phyloP scores from a whole-genome alignment of 305 asterid species.

The Salvia sclarea region DNA sequence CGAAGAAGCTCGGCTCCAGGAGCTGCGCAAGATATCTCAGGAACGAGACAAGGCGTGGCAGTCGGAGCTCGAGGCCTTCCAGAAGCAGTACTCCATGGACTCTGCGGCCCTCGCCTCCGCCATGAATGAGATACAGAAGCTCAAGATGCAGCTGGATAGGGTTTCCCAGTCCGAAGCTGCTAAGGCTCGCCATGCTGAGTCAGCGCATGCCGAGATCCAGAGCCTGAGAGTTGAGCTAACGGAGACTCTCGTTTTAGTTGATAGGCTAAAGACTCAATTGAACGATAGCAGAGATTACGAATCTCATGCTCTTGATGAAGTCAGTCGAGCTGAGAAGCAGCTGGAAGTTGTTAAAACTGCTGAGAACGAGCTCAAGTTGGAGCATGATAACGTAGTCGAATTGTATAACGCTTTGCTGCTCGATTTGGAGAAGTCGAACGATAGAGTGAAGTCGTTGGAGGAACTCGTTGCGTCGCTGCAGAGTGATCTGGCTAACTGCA shows the following conservation, averaged over 20 bases:
- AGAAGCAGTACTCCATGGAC: constrained; percentile 70
- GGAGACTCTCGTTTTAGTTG: constrained; percentile 59
- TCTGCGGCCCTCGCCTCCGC: constrained; percentile 74
- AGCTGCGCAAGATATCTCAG: constrained; percentile 73
- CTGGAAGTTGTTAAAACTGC: constrained; percentile 46
- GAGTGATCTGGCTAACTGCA: constrained; percentile 31
- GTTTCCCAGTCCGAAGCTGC: constrained; percentile 65
- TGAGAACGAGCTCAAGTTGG: constrained; percentile 46
- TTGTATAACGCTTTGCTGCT: constrained; percentile 47
- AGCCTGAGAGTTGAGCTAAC: constrained; percentile 63
- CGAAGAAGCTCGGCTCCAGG: constrained; percentile 72
- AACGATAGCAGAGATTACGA: constrained; percentile 61
- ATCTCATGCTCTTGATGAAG: constrained; percentile 55
- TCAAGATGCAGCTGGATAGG: constrained; percentile 58
- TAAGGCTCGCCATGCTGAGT: constrained; percentile 67
- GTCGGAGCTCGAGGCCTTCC: constrained; percentile 77
- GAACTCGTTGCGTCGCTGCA: constrained; percentile 53
- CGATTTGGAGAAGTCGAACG: constrained; percentile 64
- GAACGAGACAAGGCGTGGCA: constrained; percentile 85
- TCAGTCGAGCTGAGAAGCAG: constrained; percentile 49
- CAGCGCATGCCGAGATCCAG: constrained; percentile 61
- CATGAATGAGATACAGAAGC: constrained; percentile 73
- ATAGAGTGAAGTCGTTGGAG: constrained; percentile 54
- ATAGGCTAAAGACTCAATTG: constrained; percentile 59
- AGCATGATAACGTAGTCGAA: constrained; percentile 41